phyloP scores from a whole-genome alignment of 768 basidiomycete genomes.

The Leccinum subtestaceum region DNA sequence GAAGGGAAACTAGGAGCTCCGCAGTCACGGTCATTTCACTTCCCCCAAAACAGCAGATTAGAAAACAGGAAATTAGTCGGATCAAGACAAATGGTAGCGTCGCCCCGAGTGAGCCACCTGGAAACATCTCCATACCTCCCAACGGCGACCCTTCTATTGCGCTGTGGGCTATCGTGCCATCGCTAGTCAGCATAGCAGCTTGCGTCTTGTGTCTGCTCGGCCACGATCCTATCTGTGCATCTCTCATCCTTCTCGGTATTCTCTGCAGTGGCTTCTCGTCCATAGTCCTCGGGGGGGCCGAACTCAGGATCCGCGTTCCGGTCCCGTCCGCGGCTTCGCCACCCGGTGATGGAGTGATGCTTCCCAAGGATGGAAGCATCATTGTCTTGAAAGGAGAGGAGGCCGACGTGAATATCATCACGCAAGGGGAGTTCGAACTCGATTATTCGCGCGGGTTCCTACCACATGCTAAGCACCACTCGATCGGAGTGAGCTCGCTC shows the following conservation, averaged over 20 bases:
- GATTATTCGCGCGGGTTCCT: conserved; percentile 16
- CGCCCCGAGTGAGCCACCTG: background rate
- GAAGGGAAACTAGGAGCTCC: conserved; percentile 16
- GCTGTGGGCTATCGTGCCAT: conserved; percentile 21
- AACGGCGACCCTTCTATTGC: conserved; percentile 13
- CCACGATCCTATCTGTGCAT: conserved; percentile 25
- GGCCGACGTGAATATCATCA: conserved; percentile 27
- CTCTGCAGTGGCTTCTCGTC: conserved; percentile 32
- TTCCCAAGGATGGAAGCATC: conserved; percentile 14
- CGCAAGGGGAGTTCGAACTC: conserved; percentile 33
- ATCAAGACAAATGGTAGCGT: background rate
- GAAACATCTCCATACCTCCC: conserved; percentile 4
- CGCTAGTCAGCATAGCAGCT: conserved; percentile 22
- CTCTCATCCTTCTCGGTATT: conserved; percentile 32
- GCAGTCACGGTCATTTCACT: conserved; percentile 18
- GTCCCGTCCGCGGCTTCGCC: conserved; percentile 25
- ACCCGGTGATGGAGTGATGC: conserved; percentile 32
- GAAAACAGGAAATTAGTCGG: background rate
- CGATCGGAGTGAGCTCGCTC: conserved; percentile 24
- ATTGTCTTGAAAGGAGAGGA: conserved; percentile 31
- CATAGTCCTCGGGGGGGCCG: conserved; percentile 25
- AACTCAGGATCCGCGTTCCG: conserved; percentile 21
- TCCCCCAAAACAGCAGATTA: background rate
- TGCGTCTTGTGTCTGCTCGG: conserved; percentile 19
- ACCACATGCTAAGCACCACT: conserved; percentile 3